Base-by-base conservation (phyloP, 768 basidiomycete species). In the Xerocomellus intermedius region DNA sequence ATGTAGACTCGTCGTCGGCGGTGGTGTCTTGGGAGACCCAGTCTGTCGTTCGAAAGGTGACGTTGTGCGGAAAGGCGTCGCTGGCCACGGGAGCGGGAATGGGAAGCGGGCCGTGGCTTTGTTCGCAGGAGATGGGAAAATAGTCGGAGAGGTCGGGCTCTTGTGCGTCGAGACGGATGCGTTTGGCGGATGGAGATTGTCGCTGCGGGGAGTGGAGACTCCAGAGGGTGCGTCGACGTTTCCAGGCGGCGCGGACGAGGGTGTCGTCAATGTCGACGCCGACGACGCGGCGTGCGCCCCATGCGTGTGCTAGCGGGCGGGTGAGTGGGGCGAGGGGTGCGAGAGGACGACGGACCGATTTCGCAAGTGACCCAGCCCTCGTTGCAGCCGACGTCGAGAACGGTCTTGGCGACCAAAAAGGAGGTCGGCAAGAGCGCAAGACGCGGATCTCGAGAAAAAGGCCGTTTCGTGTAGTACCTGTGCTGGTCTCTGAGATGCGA, bases 321-420 rank as follows among this genome's bases (percentile, higher is more conserved):
- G 22, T 24, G 17, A 37, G 36, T n/a, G 33, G 30, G 0, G 17
- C 16, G 36, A 17, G 36, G 16, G 7, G 2, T 5, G 36, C 16
- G 8, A 7, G 36, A 5, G 8, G 36, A 37, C 2, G 36, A 37
- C 33, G 17, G 41, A 59, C 92, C 92, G n/a, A 94, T 83, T 67
- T 94, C 90, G 65, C 87, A 87, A 1, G 89, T 87, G 35, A 95
- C 85, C 79, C 81, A 83, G 8, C 93, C 93, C 64, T 91, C 86
- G 67, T 95, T 96, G 66, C 90, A 91, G 1, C 93, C 93, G 0
- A 95, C 73, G 69, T 96, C 93, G 12, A 96, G 77, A 3, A 94
- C 86, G 44, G 76, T 73, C 54, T 82, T 81, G 14, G 70, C 79
- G 4, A 55, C 26, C 61, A 94, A 85, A 33, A 87, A 73, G 2